Evolutionary conservation across 164 flowering plant genomes (phyloP).

Genomic region (Euptelea pleiosperma): DNA sequence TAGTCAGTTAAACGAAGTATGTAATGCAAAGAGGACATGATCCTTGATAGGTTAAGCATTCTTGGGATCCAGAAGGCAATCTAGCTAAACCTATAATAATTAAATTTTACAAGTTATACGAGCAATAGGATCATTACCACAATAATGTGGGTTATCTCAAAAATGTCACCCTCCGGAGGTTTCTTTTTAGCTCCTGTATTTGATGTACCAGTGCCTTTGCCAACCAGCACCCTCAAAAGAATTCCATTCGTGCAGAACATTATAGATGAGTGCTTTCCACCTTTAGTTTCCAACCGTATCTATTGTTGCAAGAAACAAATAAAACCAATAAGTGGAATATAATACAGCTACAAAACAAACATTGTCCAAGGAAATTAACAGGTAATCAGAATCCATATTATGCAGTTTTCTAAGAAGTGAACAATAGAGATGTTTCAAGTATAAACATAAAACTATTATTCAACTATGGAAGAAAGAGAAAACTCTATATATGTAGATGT

Average conservation of each 20-base stretch:
- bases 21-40: too few relatives aligned
- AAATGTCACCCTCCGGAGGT: constrained; percentile 17
- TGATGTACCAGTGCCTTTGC: constrained; percentile 30
- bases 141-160: constrained; percentile 79
- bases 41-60: too few relatives aligned
- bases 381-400: background rate
- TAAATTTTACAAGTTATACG: background rate
- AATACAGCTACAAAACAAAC: background rate
- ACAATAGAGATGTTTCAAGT: background rate
- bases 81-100: background rate
- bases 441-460: too few relatives aligned
- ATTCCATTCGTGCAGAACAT: constrained; percentile 94
- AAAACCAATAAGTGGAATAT: background rate
- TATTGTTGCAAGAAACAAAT: constrained; percentile 18
- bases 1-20: too few relatives aligned
- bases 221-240: constrained; percentile 68
- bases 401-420: too few relatives aligned
- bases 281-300: constrained; percentile 89
- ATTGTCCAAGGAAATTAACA: background rate
- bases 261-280: constrained; percentile 82
- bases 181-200: constrained; percentile 25
- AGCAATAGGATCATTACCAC: constrained; percentile 51
- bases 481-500: too few relatives aligned
- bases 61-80: too few relatives aligned
- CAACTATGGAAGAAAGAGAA: too few relatives aligned